Conservation (phyloP, 2,329 filamentous ascomycete genomes). For the Cadophora luteo-olivacea region DNA sequence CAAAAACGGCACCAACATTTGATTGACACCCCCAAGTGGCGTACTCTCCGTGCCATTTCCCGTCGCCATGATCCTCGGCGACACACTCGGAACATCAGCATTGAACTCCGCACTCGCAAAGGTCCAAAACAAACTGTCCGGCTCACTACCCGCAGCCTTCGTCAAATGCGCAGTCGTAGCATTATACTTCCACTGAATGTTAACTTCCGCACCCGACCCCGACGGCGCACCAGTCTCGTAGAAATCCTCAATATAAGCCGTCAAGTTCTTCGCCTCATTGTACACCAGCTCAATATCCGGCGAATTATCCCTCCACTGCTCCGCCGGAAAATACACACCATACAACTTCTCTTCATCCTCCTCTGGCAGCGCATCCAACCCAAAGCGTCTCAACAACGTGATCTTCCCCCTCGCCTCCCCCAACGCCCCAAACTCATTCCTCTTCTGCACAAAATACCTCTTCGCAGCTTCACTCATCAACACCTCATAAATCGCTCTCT, state of each 20-base stretch:
- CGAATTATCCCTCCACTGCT: conserved; percentile 52
- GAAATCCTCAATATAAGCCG: conserved; percentile 57
- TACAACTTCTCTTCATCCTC: conserved; percentile 49
- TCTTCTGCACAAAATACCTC: conserved; percentile 49
- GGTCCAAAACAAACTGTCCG: conserved; percentile 53
- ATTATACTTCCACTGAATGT: conserved; percentile 53
- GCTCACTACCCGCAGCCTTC: conserved; percentile 46
- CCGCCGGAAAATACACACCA: conserved; percentile 54
- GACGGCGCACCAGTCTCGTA: conserved; percentile 49
- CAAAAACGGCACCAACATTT: conserved; percentile 49
- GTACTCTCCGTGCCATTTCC: conserved; percentile 49
- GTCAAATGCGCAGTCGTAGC: conserved; percentile 50
- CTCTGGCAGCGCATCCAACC: conserved; percentile 55
- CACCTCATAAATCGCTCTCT: conserved; percentile 47
- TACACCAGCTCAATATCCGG: conserved; percentile 51
- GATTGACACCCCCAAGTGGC: conserved; percentile 53
- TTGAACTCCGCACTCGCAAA: conserved; percentile 54
- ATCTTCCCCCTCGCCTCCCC: conserved; percentile 82
- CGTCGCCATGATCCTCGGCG: conserved; percentile 54
- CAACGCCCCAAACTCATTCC: conserved; percentile 57
- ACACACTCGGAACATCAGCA: conserved; percentile 47
- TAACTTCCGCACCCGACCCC: conserved; percentile 45
- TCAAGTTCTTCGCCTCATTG: conserved; percentile 46
- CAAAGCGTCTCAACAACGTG: conserved; percentile 84
- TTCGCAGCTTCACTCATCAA: conserved; percentile 49